Evolutionary conservation across 2,329 filamentous ascomycete species (phyloP).

Genomic region (Botrytis medusae): DNA sequence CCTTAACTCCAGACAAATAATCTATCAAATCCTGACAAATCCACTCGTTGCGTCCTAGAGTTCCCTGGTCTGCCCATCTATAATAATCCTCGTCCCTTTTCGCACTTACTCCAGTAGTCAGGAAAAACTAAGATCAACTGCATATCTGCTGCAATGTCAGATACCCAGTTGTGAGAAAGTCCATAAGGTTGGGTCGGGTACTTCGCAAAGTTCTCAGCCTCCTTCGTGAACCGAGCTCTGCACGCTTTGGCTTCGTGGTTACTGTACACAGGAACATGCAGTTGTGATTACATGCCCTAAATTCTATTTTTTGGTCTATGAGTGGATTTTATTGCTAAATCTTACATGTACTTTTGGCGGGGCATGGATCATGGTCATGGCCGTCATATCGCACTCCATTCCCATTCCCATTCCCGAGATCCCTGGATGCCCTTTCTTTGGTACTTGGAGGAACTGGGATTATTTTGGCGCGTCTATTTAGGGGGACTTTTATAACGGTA

Average conservation of each 20-base stretch:
- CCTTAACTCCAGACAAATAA: background rate
- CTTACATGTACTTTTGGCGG: slow-evolving; percentile 15
- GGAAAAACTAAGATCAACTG: background rate
- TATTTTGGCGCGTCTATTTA: background rate
- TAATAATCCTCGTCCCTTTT: background rate
- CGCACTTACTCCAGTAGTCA: background rate
- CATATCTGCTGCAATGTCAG: background rate
- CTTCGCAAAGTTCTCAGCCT: slow-evolving; percentile 2
- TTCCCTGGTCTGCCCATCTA: background rate
- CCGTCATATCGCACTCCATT: background rate
- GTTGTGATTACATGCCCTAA: background rate
- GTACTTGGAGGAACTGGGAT: background rate
- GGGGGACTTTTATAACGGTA: background rate
- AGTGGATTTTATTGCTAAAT: background rate
- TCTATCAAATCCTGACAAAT: slow-evolving; percentile 20
- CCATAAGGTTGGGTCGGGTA: background rate
- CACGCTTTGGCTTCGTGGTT: background rate
- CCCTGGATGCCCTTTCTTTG: slow-evolving; percentile 1
- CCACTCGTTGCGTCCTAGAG: background rate
- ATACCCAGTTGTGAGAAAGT: background rate
- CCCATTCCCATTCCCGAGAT: background rate
- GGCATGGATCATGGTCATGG: slow-evolving; percentile 7
- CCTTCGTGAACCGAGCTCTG: background rate
- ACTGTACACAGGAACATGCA: background rate
- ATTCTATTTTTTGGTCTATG: slow-evolving; percentile 8